A percentile compares a stretch with the other conserved stretches of the same genome.
These are phyloP conservation scores for Erysimum cheiri DNA, from an alignment of 441 rosid species.

Conservation along the genomic window DNA sequence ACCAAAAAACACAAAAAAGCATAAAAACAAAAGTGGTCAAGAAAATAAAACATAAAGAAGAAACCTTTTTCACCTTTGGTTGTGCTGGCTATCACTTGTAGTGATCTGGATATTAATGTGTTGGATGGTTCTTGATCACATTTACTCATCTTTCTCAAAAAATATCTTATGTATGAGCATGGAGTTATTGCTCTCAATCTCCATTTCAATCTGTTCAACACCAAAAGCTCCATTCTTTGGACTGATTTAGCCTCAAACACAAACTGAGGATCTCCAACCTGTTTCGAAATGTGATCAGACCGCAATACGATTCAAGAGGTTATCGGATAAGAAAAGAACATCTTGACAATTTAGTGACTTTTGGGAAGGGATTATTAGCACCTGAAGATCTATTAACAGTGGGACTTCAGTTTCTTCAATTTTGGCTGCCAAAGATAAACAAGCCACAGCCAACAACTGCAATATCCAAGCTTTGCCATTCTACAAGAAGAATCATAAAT, in stretches of 20 bases:
- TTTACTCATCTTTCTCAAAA: slow-evolving; percentile 50
- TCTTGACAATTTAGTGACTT: slow-evolving; percentile 32
- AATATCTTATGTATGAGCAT: slow-evolving; percentile 61
- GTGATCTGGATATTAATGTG: slow-evolving; percentile 52
- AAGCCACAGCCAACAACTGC: slow-evolving; percentile 82
- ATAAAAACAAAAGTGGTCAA: slow-evolving; percentile 24
- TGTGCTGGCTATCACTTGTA: slow-evolving; percentile 56
- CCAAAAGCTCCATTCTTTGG: slow-evolving; percentile 68
- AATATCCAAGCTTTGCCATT: slow-evolving; percentile 67
- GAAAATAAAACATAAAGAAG: slow-evolving; percentile 34
- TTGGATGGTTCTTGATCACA: slow-evolving; percentile 45
- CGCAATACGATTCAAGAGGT: slow-evolving; percentile 26
- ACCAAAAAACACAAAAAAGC: background rate
- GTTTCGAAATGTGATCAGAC: slow-evolving; percentile 22
- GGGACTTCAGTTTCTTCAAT: slow-evolving; percentile 78
- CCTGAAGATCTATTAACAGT: slow-evolving; percentile 62
- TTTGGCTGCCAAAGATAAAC: slow-evolving; percentile 85
- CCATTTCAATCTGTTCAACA: slow-evolving; percentile 62
- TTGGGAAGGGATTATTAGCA: slow-evolving; percentile 25
- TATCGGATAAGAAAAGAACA: slow-evolving; percentile 51
- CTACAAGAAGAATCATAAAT: slow-evolving; percentile 38
- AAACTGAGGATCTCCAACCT: slow-evolving; percentile 61
- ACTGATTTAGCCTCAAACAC: slow-evolving; percentile 63
- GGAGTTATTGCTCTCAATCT: slow-evolving; percentile 63
- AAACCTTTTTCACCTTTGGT: slow-evolving; percentile 52